A percentile compares a stretch with the other conserved stretches of the same genome.
phyloP scores from a whole-genome alignment of 345 rosid species.

The Geranium brycei region DNA sequence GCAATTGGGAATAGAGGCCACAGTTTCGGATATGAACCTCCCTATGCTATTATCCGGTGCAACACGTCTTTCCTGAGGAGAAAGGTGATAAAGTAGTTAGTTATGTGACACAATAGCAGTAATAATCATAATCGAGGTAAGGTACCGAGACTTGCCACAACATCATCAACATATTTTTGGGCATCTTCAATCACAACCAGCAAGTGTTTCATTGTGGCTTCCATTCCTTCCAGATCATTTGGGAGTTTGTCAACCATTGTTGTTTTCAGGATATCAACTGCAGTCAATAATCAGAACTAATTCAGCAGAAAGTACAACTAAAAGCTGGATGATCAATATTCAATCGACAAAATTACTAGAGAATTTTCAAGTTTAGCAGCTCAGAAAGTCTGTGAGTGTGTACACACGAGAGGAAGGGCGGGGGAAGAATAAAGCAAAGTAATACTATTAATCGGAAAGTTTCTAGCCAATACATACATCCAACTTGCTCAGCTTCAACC shows the following conservation, averaged over 20 bases:
- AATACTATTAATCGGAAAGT: not conserved
- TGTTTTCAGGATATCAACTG: slow-evolving; percentile 66
- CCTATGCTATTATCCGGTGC: slow-evolving; percentile 67
- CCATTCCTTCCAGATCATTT: slow-evolving; percentile 96
- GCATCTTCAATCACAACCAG: slow-evolving; percentile 57
- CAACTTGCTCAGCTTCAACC: slow-evolving; percentile 90
- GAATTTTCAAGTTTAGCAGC: not conserved
- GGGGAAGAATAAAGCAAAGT: not conserved
- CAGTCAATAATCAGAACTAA: not conserved
- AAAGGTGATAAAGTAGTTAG: not conserved
- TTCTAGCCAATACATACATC: slow-evolving; percentile 47
- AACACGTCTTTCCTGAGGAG: slow-evolving; percentile 52
- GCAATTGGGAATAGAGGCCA: slow-evolving; percentile 59
- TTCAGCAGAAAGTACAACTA: not conserved
- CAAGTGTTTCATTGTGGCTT: slow-evolving; percentile 63
- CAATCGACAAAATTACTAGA: no score
- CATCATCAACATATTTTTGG: slow-evolving; percentile 67
- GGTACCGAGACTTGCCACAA: slow-evolving; percentile 46
- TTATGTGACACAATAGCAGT: slow-evolving; percentile 7
- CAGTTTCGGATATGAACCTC: slow-evolving; percentile 52
- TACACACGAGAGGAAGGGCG: not conserved
- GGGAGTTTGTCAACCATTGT: slow-evolving; percentile 74
- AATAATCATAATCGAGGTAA: not conserved
- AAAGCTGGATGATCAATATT: not conserved
- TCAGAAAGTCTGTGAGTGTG: not conserved